phyloP scores from a whole-genome alignment of 495 filamentous ascomycete species.

The Ramalina intermedia region DNA sequence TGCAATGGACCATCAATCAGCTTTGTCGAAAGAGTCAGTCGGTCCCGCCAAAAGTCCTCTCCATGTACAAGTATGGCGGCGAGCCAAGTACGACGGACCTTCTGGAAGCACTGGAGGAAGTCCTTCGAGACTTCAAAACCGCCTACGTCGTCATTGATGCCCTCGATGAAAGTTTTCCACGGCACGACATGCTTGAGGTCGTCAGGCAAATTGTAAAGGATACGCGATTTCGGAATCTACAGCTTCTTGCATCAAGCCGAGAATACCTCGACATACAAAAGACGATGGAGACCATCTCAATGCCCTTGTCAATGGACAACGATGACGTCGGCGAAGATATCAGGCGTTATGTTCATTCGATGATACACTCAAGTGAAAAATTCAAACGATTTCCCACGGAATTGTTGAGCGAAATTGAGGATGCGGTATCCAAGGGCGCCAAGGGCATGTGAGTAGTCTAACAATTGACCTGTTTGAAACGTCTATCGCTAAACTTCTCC shows the following conservation, averaged over 20 bases:
- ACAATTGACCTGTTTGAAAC: background rate
- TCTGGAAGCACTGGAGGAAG: background rate
- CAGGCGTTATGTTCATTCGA: slow-evolving; percentile 14
- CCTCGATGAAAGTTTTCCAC: slow-evolving; percentile 18
- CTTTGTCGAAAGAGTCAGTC: slow-evolving; percentile 18
- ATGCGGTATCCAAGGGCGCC: slow-evolving; percentile 17
- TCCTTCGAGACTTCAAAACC: slow-evolving; percentile 1
- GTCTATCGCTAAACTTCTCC: background rate
- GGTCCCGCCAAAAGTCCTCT: slow-evolving; percentile 5
- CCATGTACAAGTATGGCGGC: background rate
- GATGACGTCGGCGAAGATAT: slow-evolving; percentile 22
- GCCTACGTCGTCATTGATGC: slow-evolving; percentile 23
- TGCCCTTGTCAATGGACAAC: slow-evolving; percentile 21
- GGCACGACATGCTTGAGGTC: slow-evolving; percentile 12
- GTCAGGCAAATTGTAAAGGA: slow-evolving; percentile 17
- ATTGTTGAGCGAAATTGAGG: slow-evolving; percentile 18
- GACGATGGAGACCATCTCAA: slow-evolving; percentile 9
- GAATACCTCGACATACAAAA: slow-evolving; percentile 25
- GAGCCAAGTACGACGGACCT: background rate
- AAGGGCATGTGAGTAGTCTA: slow-evolving; percentile 24
- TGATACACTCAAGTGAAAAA: slow-evolving; percentile 6
- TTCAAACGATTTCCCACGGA: slow-evolving; percentile 13
- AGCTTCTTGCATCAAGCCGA: slow-evolving; percentile 27
- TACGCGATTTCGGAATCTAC: slow-evolving; percentile 20
- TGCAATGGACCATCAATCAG: slow-evolving; percentile 18